These are phyloP conservation scores for Cutaneotrichosporon sp. DNA, from an alignment of 1,284 basidiomycete species.

Conservation along the genomic window DNA sequence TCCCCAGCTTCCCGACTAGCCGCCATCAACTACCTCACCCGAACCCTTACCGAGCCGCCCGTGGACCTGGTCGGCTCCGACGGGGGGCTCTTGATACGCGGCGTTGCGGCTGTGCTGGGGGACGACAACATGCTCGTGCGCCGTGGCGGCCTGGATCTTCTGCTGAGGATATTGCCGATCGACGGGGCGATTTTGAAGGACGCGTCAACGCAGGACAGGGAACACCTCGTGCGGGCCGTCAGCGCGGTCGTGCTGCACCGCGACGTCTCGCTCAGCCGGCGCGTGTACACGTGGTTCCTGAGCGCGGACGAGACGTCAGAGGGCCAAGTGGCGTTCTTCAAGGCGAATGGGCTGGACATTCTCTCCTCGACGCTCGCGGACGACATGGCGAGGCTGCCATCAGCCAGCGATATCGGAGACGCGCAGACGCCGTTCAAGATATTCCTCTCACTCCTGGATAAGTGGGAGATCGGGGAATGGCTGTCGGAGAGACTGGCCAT, in stretches of 20 bases:
- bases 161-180: slow-evolving; percentile 67
- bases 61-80: slow-evolving; percentile 57
- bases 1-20: slow-evolving; percentile 80
- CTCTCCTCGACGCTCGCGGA: slow-evolving; percentile 66
- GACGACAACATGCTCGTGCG: slow-evolving; percentile 86
- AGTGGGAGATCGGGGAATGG: slow-evolving; percentile 87
- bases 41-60: slow-evolving; percentile 59
- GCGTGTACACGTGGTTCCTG: slow-evolving; percentile 89
- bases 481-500: slow-evolving; percentile 74
- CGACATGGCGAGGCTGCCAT: slow-evolving; percentile 61
- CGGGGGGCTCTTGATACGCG: slow-evolving; percentile 85
- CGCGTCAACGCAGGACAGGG: slow-evolving; percentile 60
- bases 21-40: slow-evolving; percentile 77
- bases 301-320: slow-evolving; percentile 72
- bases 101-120: slow-evolving; percentile 79
- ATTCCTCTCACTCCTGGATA: slow-evolving; percentile 89
- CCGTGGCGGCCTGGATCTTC: slow-evolving; percentile 71
- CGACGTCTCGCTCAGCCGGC: slow-evolving; percentile 86
- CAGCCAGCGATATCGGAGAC: slow-evolving; percentile 65
- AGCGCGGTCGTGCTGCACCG: slow-evolving; percentile 79
- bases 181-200: slow-evolving; percentile 63
- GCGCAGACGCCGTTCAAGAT: slow-evolving; percentile 83
- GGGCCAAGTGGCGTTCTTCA: slow-evolving; percentile 66
- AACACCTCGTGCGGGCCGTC: slow-evolving; percentile 71
- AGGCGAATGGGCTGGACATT: slow-evolving; percentile 62